These are phyloP conservation scores for Silene conica DNA, from an alignment of 148 eudicot species.

Conservation along the genomic window DNA sequence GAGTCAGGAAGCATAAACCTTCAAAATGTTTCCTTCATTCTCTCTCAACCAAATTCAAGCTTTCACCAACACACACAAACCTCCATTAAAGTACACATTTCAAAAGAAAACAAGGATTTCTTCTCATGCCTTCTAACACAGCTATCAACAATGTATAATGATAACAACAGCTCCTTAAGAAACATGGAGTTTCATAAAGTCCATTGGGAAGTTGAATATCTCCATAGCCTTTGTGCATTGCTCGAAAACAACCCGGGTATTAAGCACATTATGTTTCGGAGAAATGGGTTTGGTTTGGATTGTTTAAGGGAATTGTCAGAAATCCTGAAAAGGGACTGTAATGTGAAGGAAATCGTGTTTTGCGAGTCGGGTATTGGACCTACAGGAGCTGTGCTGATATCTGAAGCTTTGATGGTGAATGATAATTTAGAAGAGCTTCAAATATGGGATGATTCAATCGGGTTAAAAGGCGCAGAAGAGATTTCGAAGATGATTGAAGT, in stretches of 20 bases:
- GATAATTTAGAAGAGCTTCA: slow-evolving; percentile 64
- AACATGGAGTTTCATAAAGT: slow-evolving; percentile 71
- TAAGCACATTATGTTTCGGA: slow-evolving; percentile 42
- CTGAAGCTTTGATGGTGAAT: slow-evolving; percentile 71
- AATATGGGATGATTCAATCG: slow-evolving; percentile 88
- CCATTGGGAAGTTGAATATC: slow-evolving; percentile 54
- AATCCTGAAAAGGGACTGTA: slow-evolving; percentile 45
- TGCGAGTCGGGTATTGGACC: slow-evolving; percentile 67
- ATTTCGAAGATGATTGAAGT: slow-evolving; percentile 84
- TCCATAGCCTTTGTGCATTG: slow-evolving; percentile 37
- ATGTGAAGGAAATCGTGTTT: slow-evolving; percentile 56
- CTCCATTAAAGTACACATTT: slow-evolving; percentile 48
- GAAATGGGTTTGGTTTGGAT: slow-evolving; percentile 49
- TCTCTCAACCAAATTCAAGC: slow-evolving; percentile 55
- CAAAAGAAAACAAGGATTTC: slow-evolving; percentile 34
- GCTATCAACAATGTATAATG: slow-evolving; percentile 34
- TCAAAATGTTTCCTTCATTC: slow-evolving; percentile 60
- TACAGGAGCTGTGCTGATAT: slow-evolving; percentile 53
- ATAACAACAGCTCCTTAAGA: slow-evolving; percentile 33
- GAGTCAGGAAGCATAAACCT: slow-evolving; percentile 41
- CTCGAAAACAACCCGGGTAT: slow-evolving; percentile 42
- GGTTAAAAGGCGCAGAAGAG: slow-evolving; percentile 78
- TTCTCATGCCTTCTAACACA: slow-evolving; percentile 42
- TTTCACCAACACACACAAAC: slow-evolving; percentile 52
- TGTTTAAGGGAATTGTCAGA: slow-evolving; percentile 53